These are phyloP conservation scores for Eucalyptus coolabah DNA, from an alignment of 345 rosid genomes.

Conservation along the genomic window DNA sequence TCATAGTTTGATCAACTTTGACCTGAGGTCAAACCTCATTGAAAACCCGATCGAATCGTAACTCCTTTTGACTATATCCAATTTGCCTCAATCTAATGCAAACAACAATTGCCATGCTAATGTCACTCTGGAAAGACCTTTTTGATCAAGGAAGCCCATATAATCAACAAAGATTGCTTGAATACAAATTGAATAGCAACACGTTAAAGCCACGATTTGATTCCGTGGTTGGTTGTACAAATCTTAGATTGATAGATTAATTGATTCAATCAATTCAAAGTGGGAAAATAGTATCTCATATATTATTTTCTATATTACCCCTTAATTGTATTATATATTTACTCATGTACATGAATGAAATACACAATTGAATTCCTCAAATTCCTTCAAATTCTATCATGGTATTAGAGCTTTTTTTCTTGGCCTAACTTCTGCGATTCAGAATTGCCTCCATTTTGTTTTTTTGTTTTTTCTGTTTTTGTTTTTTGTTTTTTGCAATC, in stretches of 20 bases:
- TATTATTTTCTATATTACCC: not conserved
- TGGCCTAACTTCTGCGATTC: rapidly evolving
- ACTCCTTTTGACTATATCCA: not conserved
- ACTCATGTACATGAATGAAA: not conserved
- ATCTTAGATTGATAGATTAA: not conserved
- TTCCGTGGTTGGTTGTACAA: not conserved
- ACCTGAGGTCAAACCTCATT: not conserved
- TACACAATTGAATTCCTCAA: not conserved
- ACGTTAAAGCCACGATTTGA: not conserved
- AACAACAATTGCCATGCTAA: not conserved
- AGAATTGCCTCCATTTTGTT: not conserved
- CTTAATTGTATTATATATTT: not conserved
- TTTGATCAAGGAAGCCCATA: not conserved
- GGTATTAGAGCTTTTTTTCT: not conserved
- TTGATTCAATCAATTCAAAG: no score
- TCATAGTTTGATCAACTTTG: not conserved
- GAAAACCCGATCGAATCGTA: not conserved
- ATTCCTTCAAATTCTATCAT: not conserved
- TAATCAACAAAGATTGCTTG: not conserved
- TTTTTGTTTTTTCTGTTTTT: no score
- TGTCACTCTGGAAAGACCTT: not conserved
- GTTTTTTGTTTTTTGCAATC: not conserved
- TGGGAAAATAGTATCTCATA: not conserved
- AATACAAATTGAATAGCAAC: not conserved
- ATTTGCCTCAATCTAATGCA: not conserved